Conservation (phyloP, 208 protist species). For the Wallacemonas sp. region DNA sequence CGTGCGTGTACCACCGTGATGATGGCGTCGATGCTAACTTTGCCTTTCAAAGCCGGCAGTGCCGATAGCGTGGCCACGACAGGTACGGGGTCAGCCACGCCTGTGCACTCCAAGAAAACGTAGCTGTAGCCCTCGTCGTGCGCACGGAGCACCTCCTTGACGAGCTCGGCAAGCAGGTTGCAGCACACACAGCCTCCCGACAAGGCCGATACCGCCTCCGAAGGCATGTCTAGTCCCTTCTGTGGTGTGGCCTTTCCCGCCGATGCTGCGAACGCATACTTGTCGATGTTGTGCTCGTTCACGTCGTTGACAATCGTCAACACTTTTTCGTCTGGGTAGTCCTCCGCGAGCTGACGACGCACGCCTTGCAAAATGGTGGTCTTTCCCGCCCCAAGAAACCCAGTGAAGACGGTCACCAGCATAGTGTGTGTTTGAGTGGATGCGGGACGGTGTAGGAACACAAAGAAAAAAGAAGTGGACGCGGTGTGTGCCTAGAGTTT, state of each 20-base stretch:
- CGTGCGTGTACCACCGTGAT: slow-evolving; percentile 37
- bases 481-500: too few relatives aligned
- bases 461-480: background rate
- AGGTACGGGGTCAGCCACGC: slow-evolving; percentile 41
- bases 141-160: slow-evolving; percentile 25
- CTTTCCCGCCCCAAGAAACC: slow-evolving; percentile 38
- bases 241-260: background rate
- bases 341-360: background rate
- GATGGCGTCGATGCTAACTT: slow-evolving; percentile 38
- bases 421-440: background rate
- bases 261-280: slow-evolving; percentile 6
- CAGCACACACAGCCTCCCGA: slow-evolving; percentile 57
- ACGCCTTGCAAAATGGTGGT: slow-evolving; percentile 31
- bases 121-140: slow-evolving; percentile 24
- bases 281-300: slow-evolving; percentile 32
- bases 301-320: slow-evolving; percentile 38
- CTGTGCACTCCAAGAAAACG: slow-evolving; percentile 51
- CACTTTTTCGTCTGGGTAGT: slow-evolving; percentile 1
- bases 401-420: slow-evolving; percentile 24
- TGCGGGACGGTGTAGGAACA: slow-evolving; percentile 3
- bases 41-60: slow-evolving; percentile 28
- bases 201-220: slow-evolving; percentile 21
- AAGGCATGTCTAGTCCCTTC: background rate
- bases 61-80: slow-evolving; percentile 33
- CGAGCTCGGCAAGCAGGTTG: slow-evolving; percentile 40